Base-by-base conservation (phyloP, 306 rosid genomes). In the Medicago ruthenica region DNA sequence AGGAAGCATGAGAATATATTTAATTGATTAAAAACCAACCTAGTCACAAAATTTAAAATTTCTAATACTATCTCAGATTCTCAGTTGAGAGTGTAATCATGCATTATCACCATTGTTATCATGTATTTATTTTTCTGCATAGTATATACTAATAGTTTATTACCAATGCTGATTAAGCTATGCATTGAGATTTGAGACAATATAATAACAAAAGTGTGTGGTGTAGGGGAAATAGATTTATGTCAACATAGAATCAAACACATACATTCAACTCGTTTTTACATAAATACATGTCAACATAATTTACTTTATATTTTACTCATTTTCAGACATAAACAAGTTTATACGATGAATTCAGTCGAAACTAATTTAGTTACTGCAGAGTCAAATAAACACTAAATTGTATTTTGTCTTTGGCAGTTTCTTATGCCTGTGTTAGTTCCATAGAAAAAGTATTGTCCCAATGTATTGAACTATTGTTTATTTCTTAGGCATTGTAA, bases 21-120 rank as follows among this genome's bases (percentile, higher is more conserved):
- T 64, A 59, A 59, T 13, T 59, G 13, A 59, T 59, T 27, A 81
- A 77, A 76, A 73, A 68, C 57, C 39, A 37, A 42, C 47, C 59
- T 64, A 71, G n/a, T 85, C 79, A 76, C 51, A 75, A 71, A 83
- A 55, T 83, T 70, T 79, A 37, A 27, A 27, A 76, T 69, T 54
- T 74, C 39, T 6, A 22, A 17, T 31, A 69, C 13, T 68, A 63
- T 59, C 9, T 76, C n/a, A n/a, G n/a, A n/a, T n/a, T n/a, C n/a
- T n/a, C 8, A 47, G 37, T 47, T 18, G 20, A 51, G 77, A 78
- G 70, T 74, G 51, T 63, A 74, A 83, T 79, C 40, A 74, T 81
- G 39, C 74, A 70, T n/a, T n/a, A n/a, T 70, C 61, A 58, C 22
- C 21, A n/a, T 24, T 4, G 9, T 47, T 73, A 55, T 73, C 74